These are phyloP conservation scores for Alectoria sarmentosa DNA, from an alignment of 495 filamentous ascomycete genomes.

Conservation along the genomic window DNA sequence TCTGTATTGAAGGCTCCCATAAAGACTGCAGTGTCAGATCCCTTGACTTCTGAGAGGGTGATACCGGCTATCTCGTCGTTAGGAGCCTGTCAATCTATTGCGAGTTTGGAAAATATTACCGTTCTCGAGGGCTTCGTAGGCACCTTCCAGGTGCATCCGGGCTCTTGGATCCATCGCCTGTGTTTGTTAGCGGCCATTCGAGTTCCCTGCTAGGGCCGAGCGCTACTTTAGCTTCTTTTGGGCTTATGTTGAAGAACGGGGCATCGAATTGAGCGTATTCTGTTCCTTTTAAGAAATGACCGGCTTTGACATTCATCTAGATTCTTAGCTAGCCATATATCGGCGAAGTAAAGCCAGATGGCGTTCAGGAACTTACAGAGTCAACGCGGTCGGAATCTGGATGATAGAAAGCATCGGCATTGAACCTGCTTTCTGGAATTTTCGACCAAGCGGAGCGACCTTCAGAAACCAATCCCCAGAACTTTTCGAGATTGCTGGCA, in stretches of 20 bases:
- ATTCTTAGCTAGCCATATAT: not conserved
- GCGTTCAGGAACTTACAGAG: constrained; percentile 14
- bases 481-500: constrained; percentile 30
- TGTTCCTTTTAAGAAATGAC: constrained; percentile 12
- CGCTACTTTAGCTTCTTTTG: constrained; percentile 11
- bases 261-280: constrained; percentile 11
- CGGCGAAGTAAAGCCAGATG: not conserved
- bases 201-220: not conserved
- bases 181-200: not conserved
- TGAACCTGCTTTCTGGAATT: constrained; percentile 31
- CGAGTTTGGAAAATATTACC: not conserved
- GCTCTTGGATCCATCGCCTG: constrained; percentile 45
- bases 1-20: not conserved
- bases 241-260: constrained; percentile 16
- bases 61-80: not conserved
- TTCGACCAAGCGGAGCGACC: constrained; percentile 30
- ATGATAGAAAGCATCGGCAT: constrained; percentile 26
- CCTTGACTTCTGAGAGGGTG: not conserved
- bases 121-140: constrained; percentile 52
- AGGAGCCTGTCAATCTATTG: constrained; percentile 32
- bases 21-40: not conserved
- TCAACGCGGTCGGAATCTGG: constrained; percentile 18
- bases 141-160: constrained; percentile 45
- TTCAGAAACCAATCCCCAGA: constrained; percentile 36
- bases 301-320: constrained; percentile 12